Evolutionary conservation across 2,329 filamentous ascomycete genomes (phyloP).

Genomic region (Rhynchosporium graminicola): DNA sequence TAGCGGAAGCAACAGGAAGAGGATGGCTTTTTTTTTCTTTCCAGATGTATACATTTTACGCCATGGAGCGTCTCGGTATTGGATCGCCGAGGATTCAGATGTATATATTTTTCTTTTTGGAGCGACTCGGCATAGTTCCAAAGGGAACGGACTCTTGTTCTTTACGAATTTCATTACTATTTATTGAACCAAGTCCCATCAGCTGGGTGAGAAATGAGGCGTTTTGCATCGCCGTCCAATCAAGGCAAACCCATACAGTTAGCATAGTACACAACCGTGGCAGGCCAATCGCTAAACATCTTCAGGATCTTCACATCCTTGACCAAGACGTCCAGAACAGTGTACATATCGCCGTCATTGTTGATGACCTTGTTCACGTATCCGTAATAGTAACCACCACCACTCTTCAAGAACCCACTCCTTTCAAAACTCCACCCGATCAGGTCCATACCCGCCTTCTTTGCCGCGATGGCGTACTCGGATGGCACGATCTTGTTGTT

Average conservation of each 20-base stretch:
- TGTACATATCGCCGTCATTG: constrained; percentile 15
- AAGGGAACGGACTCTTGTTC: too few species aligned
- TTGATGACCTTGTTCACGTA: constrained; percentile 2
- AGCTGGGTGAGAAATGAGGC: too few species aligned
- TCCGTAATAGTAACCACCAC: constrained; percentile 8
- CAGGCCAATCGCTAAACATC: constrained; percentile 16
- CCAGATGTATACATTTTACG: too few species aligned
- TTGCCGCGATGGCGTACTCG: constrained; percentile 4
- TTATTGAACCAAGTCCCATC: too few species aligned
- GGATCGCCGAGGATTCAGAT: too few species aligned
- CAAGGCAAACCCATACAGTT: constrained; percentile 15
- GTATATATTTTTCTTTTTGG: too few species aligned
- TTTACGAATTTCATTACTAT: too few species aligned
- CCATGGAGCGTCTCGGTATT: too few species aligned
- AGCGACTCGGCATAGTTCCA: too few species aligned
- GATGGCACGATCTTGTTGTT: constrained; percentile 11
- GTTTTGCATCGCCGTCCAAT: background rate
- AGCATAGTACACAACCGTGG: constrained; percentile 12
- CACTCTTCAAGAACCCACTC: constrained; percentile 11
- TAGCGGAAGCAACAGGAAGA: too few species aligned
- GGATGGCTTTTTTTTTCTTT: too few species aligned
- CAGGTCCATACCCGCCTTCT: constrained; percentile 10
- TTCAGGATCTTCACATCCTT: constrained; percentile 14
- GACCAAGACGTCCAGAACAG: constrained; percentile 10
- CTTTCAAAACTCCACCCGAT: constrained; percentile 15